Conservation (phyloP, 1,139 yeast genomes). For the Geotrichum europaeum region DNA sequence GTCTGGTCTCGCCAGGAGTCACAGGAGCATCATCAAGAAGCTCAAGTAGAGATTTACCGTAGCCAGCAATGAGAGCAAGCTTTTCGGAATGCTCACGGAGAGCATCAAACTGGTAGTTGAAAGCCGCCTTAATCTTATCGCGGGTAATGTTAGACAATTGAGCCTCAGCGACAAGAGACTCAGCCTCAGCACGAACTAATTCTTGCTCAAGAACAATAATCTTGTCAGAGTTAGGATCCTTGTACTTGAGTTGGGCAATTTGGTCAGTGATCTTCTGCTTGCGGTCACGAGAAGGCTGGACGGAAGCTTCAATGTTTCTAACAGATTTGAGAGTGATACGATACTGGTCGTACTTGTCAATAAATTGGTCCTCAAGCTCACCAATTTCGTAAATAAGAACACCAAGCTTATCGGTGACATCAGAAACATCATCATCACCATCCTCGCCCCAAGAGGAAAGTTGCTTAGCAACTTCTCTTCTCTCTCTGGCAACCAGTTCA, state of each 20-base stretch:
- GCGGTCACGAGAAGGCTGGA: constrained; percentile 97
- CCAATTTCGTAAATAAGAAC: constrained; percentile 94
- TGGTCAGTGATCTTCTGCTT: constrained; percentile 96
- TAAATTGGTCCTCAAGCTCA: constrained; percentile 95
- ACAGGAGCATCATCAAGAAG: constrained; percentile 94
- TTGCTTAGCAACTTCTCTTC: constrained; percentile 95
- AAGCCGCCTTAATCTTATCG: constrained; percentile 95
- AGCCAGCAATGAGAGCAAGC: constrained; percentile 93
- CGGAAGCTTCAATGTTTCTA: constrained; percentile 94
- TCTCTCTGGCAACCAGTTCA: constrained; percentile 89
- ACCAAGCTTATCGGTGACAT: constrained; percentile 95
- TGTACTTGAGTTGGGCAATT: constrained; percentile 95
- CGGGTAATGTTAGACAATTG: constrained; percentile 97
- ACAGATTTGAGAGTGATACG: constrained; percentile 91
- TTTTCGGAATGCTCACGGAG: constrained; percentile 95
- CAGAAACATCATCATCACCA: constrained; percentile 94
- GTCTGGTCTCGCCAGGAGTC: constrained; percentile 98
- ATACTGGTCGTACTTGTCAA: constrained; percentile 96
- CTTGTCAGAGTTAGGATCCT: constrained; percentile 96
- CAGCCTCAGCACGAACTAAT: constrained; percentile 98
- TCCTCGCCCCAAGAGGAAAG: constrained; percentile 97
- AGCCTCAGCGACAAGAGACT: constrained; percentile 97
- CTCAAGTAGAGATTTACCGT: constrained; percentile 95
- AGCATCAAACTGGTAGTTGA: constrained; percentile 95
- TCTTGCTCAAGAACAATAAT: constrained; percentile 94